Conservation (phyloP, 2,329 filamentous ascomycete species). For the Penicillium sclerotigenum region DNA sequence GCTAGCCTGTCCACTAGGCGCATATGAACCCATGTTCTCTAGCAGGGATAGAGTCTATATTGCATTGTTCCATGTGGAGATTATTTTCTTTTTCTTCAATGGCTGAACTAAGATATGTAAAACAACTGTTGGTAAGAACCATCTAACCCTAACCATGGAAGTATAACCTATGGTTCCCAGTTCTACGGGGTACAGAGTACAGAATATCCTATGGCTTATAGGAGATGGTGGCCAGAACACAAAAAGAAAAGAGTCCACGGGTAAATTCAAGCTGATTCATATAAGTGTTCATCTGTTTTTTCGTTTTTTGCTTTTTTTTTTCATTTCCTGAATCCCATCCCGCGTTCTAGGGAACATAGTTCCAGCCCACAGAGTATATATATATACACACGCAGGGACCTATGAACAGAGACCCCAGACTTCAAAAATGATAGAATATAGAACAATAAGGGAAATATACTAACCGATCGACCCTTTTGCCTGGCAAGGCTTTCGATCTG, state of each 20-base stretch:
- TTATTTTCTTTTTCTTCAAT: background rate
- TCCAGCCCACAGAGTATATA: background rate
- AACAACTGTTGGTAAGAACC: background rate
- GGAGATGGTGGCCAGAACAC: background rate
- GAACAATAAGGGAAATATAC: background rate
- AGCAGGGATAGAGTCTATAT: background rate
- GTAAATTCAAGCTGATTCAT: background rate
- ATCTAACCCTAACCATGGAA: background rate
- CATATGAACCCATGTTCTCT: background rate
- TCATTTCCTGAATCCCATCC: background rate
- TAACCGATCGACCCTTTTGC: conserved; percentile 8
- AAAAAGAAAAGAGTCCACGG: background rate
- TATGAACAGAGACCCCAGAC: background rate
- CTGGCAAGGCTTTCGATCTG: conserved; percentile 18
- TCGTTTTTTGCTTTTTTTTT: background rate
- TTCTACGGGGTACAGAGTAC: background rate
- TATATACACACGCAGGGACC: background rate
- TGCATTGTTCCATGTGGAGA: background rate
- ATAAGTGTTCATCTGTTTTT: background rate
- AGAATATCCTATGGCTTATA: background rate
- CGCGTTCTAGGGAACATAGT: background rate
- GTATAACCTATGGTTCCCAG: background rate
- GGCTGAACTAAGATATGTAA: background rate
- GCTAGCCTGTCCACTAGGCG: conserved; percentile 12
- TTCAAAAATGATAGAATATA: background rate